phyloP scores from a whole-genome alignment of 2,329 filamentous ascomycete species.

The Nemania sp. region DNA sequence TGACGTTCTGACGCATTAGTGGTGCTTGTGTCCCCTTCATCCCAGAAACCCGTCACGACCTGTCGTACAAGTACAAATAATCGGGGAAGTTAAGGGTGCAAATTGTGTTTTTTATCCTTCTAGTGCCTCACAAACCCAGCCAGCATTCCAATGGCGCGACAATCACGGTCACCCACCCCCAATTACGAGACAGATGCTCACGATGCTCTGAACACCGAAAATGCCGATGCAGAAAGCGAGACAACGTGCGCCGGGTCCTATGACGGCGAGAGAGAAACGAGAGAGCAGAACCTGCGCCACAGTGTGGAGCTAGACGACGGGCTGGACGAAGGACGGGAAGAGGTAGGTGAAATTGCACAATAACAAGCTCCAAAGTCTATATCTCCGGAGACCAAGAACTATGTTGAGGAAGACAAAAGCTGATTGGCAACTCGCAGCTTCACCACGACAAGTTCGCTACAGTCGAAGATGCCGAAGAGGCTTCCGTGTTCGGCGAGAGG shows the following conservation, averaged over 20 bases:
- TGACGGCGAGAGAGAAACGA: constrained; percentile 1
- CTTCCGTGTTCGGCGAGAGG: constrained; percentile 39
- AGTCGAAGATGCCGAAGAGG: constrained; percentile 30
- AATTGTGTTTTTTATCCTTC: constrained; percentile 12
- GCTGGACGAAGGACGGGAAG: constrained; percentile 10
- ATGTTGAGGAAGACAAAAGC: constrained; percentile 50
- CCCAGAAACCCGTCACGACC: constrained; percentile 10
- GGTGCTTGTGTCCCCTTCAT: background rate
- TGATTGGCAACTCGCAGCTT: constrained; percentile 55
- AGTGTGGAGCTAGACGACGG: constrained; percentile 33
- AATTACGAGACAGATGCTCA: too few relatives aligned
- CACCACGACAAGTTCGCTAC: constrained; percentile 41
- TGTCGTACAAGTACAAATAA: constrained; percentile 21
- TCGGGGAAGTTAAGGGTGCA: constrained; percentile 18
- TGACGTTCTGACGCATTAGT: background rate
- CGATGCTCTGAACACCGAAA: too few relatives aligned
- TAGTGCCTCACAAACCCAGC: constrained; percentile 39
- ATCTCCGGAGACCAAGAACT: constrained; percentile 31
- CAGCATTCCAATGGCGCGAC: constrained; percentile 46
- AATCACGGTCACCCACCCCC: constrained; percentile 16
- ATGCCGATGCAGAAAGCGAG: constrained; percentile 4
- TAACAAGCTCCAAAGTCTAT: constrained; percentile 16
- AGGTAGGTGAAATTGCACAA: constrained; percentile 1
- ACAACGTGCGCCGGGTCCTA: background rate
- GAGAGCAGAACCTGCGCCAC: constrained; percentile 17